Evolutionary conservation across 2,329 filamentous ascomycete genomes (phyloP).

Genomic region (Corinectria fuckeliana): DNA sequence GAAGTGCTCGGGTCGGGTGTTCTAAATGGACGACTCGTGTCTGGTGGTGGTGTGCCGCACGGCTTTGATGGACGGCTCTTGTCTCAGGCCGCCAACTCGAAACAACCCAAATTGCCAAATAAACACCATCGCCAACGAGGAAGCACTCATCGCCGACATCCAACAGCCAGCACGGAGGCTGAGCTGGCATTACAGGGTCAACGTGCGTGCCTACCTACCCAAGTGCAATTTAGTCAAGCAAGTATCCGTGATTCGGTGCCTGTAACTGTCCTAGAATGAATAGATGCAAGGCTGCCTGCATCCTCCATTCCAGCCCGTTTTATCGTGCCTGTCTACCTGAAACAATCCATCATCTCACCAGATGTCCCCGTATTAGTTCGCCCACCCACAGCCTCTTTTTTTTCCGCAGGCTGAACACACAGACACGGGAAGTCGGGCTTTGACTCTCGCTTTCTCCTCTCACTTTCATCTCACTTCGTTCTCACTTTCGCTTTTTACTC

Average conservation of each 20-base stretch:
- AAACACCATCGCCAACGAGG: neutral
- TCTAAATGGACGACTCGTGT: too few species aligned
- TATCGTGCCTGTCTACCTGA: conserved; percentile 31
- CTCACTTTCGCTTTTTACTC: neutral
- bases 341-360: conserved; percentile 29
- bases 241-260: neutral
- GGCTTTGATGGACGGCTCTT: neutral
- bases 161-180: neutral
- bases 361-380: neutral
- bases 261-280: neutral
- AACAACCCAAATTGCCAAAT: conserved; percentile 7
- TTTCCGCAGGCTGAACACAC: neutral
- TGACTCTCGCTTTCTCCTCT: neutral
- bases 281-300: neutral
- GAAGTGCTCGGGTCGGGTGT: neutral
- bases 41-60: neutral
- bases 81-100: conserved; percentile 16
- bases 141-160: neutral
- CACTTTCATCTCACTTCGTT: neutral
- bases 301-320: conserved; percentile 4
- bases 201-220: neutral
- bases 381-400: conserved; percentile 5
- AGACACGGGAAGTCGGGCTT: neutral
- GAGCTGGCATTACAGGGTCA: neutral
- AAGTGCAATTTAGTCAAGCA: neutral